Conservation (phyloP, 1,284 basidiomycete species). For the Kalmanozyma brasiliensis region DNA sequence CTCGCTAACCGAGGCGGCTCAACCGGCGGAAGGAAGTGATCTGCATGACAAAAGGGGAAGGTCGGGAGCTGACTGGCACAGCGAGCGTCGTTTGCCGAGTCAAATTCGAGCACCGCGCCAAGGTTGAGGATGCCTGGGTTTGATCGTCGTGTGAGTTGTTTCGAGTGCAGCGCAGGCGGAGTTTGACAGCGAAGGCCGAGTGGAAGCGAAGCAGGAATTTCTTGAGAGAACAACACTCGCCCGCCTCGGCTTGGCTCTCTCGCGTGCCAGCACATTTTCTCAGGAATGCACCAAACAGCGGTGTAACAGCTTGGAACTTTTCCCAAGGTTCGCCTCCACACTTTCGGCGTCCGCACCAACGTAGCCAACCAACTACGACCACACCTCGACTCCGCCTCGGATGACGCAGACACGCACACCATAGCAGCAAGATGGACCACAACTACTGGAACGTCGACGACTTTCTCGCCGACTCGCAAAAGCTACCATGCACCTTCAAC, state of each 20-base stretch:
- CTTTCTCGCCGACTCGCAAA: slow-evolving; percentile 60
- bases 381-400: neutral
- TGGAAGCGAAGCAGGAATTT: slow-evolving; percentile 1
- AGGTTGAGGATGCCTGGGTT: neutral
- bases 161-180: neutral
- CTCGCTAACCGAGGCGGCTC: too few species aligned
- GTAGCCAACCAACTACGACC: neutral
- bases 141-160: neutral
- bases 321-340: too few species aligned
- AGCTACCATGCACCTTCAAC: slow-evolving; percentile 61
- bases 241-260: too few species aligned
- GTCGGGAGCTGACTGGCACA: too few species aligned
- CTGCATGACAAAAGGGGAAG: too few species aligned
- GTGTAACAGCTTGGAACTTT: too few species aligned
- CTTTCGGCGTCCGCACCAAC: too few species aligned
- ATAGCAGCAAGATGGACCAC: slow-evolving; percentile 48
- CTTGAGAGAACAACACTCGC: slow-evolving; percentile 4
- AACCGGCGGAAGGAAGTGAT: too few species aligned
- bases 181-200: slow-evolving; percentile 9
- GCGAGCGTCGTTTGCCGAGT: too few species aligned
- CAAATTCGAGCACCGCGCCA: neutral
- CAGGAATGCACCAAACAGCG: neutral
- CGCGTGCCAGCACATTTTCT: too few species aligned
- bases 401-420: neutral
- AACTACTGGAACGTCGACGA: slow-evolving; percentile 64